These are phyloP conservation scores for Mucor circinelloides DNA, from an alignment of 371 early-diverging fungal genomes.

Conservation along the genomic window DNA sequence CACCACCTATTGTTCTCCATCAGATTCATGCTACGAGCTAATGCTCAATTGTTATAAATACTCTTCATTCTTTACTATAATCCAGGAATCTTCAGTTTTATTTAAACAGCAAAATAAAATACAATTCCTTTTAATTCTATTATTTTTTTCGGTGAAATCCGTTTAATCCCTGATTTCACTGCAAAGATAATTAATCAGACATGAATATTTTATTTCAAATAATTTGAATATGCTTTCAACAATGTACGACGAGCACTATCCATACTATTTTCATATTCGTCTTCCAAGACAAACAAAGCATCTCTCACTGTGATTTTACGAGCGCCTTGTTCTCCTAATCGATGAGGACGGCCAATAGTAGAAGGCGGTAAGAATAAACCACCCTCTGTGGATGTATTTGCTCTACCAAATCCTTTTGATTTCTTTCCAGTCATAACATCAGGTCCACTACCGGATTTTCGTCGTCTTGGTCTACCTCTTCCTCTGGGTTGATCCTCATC, in stretches of 20 bases:
- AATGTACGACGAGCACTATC: constrained; percentile 58
- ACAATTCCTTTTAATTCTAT: no score
- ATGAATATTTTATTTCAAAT: constrained; percentile 35
- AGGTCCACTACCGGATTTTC: constrained; percentile 24
- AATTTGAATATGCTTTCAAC: constrained; percentile 62
- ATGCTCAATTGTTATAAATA: no score
- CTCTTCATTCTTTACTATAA: no score
- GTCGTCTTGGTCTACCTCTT: constrained; percentile 40
- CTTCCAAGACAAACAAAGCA: constrained; percentile 73
- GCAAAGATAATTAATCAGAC: background rate
- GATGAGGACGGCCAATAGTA: constrained; percentile 25
- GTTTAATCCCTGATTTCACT: no score
- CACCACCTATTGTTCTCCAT: no score
- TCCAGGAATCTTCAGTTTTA: no score
- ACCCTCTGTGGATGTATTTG: background rate
- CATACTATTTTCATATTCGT: constrained; percentile 63
- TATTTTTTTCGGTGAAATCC: no score
- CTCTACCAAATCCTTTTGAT: constrained; percentile 10
- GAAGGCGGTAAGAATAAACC: constrained; percentile 11
- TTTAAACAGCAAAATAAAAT: no score
- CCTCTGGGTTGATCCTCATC: constrained; percentile 43
- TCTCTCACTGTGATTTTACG: constrained; percentile 70
- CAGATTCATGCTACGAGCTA: no score
- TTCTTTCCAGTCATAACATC: constrained; percentile 18
- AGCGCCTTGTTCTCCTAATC: constrained; percentile 46